phyloP scores from a whole-genome alignment of 2,329 filamentous ascomycete genomes.

The Aspergillus bombycis region DNA sequence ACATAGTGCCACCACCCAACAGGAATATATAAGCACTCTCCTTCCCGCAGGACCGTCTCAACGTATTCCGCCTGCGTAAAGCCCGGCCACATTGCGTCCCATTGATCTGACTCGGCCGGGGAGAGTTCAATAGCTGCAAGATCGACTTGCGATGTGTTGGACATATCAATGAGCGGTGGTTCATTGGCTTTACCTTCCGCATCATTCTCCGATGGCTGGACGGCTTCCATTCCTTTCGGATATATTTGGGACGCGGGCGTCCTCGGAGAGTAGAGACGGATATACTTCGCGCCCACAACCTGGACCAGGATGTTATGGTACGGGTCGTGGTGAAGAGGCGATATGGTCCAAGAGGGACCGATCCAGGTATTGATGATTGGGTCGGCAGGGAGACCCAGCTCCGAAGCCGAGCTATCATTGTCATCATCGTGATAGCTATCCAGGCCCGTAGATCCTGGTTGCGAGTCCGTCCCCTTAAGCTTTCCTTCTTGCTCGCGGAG shows the following conservation, averaged over 20 bases:
- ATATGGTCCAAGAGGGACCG: conserved; percentile 83
- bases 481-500: conserved; percentile 26
- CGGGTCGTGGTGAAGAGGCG: conserved; percentile 88
- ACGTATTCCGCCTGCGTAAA: conserved; percentile 67
- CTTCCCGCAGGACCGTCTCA: conserved; percentile 76
- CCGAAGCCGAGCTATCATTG: conserved; percentile 15
- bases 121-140: conserved; percentile 68
- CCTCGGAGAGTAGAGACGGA: conserved; percentile 79
- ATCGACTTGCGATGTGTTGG: conserved; percentile 83
- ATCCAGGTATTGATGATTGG: conserved; percentile 91
- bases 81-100: conserved; percentile 52
- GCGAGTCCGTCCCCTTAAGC: conserved; percentile 1
- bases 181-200: conserved; percentile 9
- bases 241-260: conserved; percentile 53
- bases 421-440: background rate
- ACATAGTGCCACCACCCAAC: conserved; percentile 99
- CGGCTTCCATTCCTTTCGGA: conserved; percentile 42
- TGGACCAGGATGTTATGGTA: conserved; percentile 93
- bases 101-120: conserved; percentile 44
- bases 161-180: conserved; percentile 71
- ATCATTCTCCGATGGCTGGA: conserved; percentile 19
- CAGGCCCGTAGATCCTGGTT: background rate
- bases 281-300: conserved; percentile 86
- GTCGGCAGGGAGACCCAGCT: conserved; percentile 36
- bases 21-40: conserved; percentile 87